Base-by-base conservation (phyloP, 2,329 filamentous ascomycete genomes). In the Alternaria sp. region DNA sequence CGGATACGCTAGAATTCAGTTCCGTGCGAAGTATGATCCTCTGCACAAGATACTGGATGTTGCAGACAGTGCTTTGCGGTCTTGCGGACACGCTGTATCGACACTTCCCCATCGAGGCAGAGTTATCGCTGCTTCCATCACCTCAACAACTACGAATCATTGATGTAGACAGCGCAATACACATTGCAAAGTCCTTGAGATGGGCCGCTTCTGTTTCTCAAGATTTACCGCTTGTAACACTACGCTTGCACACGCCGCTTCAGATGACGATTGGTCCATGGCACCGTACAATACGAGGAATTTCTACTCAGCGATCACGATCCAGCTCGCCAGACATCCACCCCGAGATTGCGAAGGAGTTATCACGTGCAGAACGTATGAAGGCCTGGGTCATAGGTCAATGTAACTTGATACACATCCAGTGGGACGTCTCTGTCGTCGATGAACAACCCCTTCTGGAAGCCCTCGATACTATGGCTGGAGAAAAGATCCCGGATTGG, bases 401-500 rank as follows among this genome's bases (percentile, higher is more conserved):
- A 44, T 71, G 70, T 28, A 73, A 73, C 36, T 59, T 43, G 1
- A 66, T 74, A 12, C 70, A 75, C 44, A 48, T 59, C 6, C 53
- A 61, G 18, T 75, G 73, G 73, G 61, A 63, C 14, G 63, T 75
- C 5, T 59, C 64, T 12, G 47, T 36, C 9, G 62, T 72, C 3
- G 64, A 68, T 7, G 68, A 70, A n/a, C 54, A 60, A 5, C 64
- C 67, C 2, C 57, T 74, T 1, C 54, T 65, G 4, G 66, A 71
- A 56, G 65, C 68, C 6, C 44, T 74, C 0, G 67, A 73, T 36
- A 61, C 67, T 6, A 69, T 75, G 66, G 62, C 67, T 4, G 72
- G 72, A 24, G 72, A 70, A 7, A 47, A 63, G 14, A 72, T 75
- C 14, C 72, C 72, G 3, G 65, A 69, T 18, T 75, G 73, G 73